Evolutionary conservation across 345 rosid genomes (phyloP).

Genomic region (Corchorus olitorius): DNA sequence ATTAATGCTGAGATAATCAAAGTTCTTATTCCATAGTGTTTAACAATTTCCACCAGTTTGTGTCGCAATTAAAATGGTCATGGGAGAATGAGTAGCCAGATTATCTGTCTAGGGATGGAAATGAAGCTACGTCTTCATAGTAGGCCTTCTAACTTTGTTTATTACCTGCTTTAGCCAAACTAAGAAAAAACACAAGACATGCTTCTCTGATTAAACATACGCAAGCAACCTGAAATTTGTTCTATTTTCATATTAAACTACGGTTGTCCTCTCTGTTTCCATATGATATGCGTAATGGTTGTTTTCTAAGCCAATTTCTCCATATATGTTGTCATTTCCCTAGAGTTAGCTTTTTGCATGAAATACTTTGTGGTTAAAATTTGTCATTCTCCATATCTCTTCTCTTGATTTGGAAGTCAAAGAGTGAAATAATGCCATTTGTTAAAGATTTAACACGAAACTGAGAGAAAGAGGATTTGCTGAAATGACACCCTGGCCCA

Average conservation of each 20-base stretch:
- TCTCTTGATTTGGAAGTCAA: background rate
- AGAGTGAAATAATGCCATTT: background rate
- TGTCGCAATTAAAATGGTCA: background rate
- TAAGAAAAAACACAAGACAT: background rate
- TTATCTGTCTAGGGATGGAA: background rate
- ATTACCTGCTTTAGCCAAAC: background rate
- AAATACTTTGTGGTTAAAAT: background rate
- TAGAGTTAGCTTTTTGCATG: background rate
- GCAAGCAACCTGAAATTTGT: background rate
- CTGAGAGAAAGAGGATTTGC: background rate
- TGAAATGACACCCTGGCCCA: background rate
- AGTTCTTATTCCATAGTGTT: no score
- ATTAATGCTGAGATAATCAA: background rate
- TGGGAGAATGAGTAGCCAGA: background rate
- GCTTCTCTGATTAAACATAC: background rate
- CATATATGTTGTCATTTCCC: background rate
- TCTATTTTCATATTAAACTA: background rate
- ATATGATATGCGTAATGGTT: background rate
- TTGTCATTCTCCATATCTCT: background rate
- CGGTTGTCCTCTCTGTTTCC: background rate
- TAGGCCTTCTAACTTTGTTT: background rate
- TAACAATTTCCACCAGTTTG: no score
- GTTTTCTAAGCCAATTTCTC: no score
- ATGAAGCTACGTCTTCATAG: background rate
- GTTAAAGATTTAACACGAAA: background rate